These are phyloP conservation scores for Populus ilicifolia DNA, from an alignment of 345 rosid species.

Conservation along the genomic window DNA sequence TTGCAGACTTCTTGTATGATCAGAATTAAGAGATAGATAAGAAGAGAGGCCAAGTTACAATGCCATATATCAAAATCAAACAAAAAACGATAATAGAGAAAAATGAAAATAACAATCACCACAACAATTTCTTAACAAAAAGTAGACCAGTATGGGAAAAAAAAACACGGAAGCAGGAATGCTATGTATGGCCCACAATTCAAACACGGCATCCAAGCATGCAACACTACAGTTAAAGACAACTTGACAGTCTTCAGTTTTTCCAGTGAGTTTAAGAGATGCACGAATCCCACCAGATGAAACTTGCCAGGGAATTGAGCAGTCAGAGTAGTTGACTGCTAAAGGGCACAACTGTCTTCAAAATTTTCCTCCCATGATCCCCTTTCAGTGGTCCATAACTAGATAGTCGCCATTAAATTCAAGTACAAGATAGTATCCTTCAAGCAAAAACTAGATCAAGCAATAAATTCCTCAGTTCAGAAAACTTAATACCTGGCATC, in stretches of 20 bases:
- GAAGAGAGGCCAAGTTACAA: background rate
- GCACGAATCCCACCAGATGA: background rate
- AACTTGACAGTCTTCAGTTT: background rate
- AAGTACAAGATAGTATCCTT: background rate
- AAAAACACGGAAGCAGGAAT: background rate
- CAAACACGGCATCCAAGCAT: background rate
- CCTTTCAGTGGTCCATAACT: background rate
- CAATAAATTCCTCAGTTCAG: background rate
- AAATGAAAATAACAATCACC: background rate
- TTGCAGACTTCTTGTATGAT: background rate
- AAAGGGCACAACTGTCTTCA: background rate
- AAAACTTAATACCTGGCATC: conserved; percentile 53
- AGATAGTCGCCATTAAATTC: background rate
- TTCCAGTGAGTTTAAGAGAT: background rate
- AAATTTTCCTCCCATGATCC: background rate
- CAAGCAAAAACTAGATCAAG: background rate
- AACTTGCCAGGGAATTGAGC: background rate
- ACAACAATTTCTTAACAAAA: background rate
- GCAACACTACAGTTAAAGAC: background rate
- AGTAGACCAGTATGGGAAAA: no score
- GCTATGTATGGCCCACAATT: background rate
- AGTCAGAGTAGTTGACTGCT: background rate
- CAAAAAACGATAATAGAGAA: background rate
- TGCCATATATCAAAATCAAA: background rate
- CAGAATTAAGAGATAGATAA: background rate